Evolutionary conservation across 2,329 filamentous ascomycete genomes (phyloP).

Genomic region (Aspergillus tamarii): DNA sequence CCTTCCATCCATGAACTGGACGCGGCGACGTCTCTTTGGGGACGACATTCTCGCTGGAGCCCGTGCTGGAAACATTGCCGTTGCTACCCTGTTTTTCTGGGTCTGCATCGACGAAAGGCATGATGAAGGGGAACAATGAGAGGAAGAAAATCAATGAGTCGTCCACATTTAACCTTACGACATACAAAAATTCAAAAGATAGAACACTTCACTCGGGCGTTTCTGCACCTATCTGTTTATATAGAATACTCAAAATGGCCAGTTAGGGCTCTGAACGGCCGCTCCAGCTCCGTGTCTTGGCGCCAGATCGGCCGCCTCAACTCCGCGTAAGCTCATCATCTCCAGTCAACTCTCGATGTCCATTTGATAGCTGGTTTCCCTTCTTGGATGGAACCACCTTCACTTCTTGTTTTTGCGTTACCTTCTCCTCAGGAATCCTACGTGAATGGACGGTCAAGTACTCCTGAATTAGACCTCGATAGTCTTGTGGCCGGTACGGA

Average conservation of each 20-base stretch:
- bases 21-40: background rate
- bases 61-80: background rate
- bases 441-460: background rate
- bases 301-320: background rate
- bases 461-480: too few species aligned
- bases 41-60: background rate
- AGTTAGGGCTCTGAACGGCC: background rate
- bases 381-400: background rate
- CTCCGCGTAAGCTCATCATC: background rate
- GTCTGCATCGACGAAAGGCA: background rate
- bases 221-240: background rate
- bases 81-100: background rate
- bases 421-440: background rate
- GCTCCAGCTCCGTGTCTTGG: background rate
- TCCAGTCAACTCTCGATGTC: background rate
- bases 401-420: background rate
- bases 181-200: background rate
- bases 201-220: background rate
- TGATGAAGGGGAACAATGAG: background rate
- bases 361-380: background rate
- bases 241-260: background rate
- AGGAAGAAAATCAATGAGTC: background rate
- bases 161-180: background rate
- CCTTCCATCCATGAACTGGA: background rate
- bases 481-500: too few species aligned